Base-by-base conservation (phyloP, 2,329 filamentous ascomycete species). In the Coniochaeta sp. region DNA sequence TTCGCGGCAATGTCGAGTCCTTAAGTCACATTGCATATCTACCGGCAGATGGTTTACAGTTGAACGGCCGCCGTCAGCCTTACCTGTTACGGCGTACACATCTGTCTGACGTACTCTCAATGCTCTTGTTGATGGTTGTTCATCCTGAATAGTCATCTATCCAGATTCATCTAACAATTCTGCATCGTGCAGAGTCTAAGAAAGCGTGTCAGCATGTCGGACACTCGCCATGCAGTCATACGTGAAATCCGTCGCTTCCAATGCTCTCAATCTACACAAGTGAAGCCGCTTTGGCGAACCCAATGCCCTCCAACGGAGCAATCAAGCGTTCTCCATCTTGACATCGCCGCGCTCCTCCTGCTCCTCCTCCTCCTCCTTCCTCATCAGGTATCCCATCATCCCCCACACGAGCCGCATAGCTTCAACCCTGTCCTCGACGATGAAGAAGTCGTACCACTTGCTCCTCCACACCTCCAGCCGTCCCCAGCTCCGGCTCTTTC, bases 371-470 rank as follows among this genome's bases (percentile, higher is more conserved):
- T 71, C 71, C 38, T 67, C 67, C 65, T 72, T 77, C 63, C 81
- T 76, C 84, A 87, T 87, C 67, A 83, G 71, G 69, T 81, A 88
- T 2, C 77, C 77, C 79, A 86, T 84, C 68, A 87, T 74, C 4
- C 75, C 77, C 85, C 85, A 88, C 1, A 86, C 64, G 10, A 82
- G 62, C 63, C 76, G 72, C 80, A 87, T 80, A 2, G 83, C 84
- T 64, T 78, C 77, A 28, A 87, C 67, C 54, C 85, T 72, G 59
- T 88, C 80, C 24, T 81, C 75, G 0, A 70, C 67, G 55, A 79
- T 64, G 65, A 87, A 88, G 12, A 88, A 70, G 66, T 88, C 85
- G 65, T 77, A 86, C 85, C 85, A 88, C 42, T 69, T 74, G 63
- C 81, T 87, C 62, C 85, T 78, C 77, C 81, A 82, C 38, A 85